Percentiles rank a stretch among this genome's conserved stretches.
These are phyloP conservation scores for Cylindrodendrum hubeiense DNA, from an alignment of 2,329 filamentous ascomycete genomes.

Conservation along the genomic window DNA sequence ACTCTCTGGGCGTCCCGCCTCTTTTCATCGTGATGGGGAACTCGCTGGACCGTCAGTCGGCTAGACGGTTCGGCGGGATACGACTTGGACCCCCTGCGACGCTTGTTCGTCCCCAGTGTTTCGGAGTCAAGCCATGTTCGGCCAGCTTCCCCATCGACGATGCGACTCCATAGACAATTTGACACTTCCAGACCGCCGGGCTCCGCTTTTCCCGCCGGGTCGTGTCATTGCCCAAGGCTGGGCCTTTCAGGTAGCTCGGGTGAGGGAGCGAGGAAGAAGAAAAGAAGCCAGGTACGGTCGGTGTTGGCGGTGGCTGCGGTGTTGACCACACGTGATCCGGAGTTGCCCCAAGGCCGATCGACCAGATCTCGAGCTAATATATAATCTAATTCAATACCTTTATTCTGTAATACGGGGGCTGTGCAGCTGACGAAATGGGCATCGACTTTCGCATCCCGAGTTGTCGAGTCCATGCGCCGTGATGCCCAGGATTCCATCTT, in stretches of 20 bases:
- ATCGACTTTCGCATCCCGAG: neutral
- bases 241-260: neutral
- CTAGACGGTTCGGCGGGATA: neutral
- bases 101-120: constrained; percentile 35
- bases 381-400: too few relatives aligned
- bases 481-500: neutral
- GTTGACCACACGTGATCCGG: neutral
- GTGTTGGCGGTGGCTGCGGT: neutral
- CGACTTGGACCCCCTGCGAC: constrained; percentile 9
- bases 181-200: neutral
- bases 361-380: neutral
- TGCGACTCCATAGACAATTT: constrained; percentile 6
- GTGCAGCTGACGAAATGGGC: neutral
- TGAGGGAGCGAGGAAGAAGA: neutral
- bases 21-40: neutral
- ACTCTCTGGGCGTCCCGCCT: neutral
- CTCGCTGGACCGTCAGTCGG: constrained; percentile 5
- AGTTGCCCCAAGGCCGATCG: neutral
- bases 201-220: neutral
- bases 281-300: neutral
- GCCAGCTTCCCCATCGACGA: constrained; percentile 7
- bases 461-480: neutral
- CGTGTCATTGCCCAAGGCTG: neutral
- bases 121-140: constrained; percentile 26
- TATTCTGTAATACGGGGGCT: too few relatives aligned